phyloP scores from a whole-genome alignment of 352 stramenopile genomes.

The Aphanomyces stellatus region DNA sequence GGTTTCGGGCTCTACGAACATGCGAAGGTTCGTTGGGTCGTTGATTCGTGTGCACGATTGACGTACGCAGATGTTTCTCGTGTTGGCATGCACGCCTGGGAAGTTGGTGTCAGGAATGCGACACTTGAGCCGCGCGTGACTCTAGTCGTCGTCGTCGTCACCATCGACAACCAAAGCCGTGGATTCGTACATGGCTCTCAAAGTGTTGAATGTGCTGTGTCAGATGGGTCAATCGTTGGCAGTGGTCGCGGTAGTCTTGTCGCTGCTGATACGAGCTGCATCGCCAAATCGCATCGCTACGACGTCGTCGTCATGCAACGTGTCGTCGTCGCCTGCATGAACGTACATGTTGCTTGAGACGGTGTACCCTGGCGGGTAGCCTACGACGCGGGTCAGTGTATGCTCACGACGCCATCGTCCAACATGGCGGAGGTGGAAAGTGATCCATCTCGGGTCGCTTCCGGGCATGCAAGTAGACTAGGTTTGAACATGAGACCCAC shows the following conservation, averaged over 20 bases:
- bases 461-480: constrained; percentile 2
- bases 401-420: neutral
- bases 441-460: neutral
- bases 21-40: neutral
- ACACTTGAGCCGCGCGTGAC: constrained; percentile 51
- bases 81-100: constrained; percentile 68
- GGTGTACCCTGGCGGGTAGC: neutral
- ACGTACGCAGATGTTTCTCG: constrained; percentile 49
- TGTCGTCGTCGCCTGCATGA: neutral
- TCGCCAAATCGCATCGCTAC: constrained; percentile 11
- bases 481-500: neutral
- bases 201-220: constrained; percentile 76
- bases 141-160: constrained; percentile 25
- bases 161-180: neutral
- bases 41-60: neutral
- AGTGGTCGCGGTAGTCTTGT: constrained; percentile 30
- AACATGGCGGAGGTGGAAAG: constrained; percentile 13
- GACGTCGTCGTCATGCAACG: neutral
- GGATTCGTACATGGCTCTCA: constrained; percentile 41
- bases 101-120: constrained; percentile 66
- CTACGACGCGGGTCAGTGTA: neutral
- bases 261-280: constrained; percentile 8
- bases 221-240: constrained; percentile 63
- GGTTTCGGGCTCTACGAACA: neutral
- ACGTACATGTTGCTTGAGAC: constrained; percentile 7